A percentile compares a stretch with the other conserved stretches of the same genome.
Evolutionary conservation across 73 alveolate genomes (phyloP).

Genomic region (Breviolum minutum): DNA sequence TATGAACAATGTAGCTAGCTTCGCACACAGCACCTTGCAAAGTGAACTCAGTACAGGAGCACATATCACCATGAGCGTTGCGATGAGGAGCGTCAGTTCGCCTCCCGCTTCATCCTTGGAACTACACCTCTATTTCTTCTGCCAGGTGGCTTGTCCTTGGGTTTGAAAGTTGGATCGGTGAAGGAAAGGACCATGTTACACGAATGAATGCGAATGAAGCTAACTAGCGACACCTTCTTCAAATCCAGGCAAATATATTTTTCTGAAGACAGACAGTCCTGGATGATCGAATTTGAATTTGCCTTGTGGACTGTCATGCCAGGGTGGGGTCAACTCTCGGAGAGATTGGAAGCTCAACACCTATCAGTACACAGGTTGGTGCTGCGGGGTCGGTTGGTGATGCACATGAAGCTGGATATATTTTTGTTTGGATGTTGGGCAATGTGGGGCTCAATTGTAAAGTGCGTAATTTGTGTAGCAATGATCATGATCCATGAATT

Average conservation of each 20-base stretch:
- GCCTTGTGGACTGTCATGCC: too few species aligned
- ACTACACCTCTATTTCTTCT: slow-evolving; percentile 48
- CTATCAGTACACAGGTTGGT: slow-evolving; percentile 43
- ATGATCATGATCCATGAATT: neutral
- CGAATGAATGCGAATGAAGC: neutral
- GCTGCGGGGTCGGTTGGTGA: neutral
- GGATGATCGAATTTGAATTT: too few species aligned
- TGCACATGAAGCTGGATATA: neutral
- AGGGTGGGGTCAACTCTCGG: slow-evolving; percentile 28
- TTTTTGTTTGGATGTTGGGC: too few species aligned
- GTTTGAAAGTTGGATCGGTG: neutral
- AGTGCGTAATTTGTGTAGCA: neutral
- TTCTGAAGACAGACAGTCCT: too few species aligned
- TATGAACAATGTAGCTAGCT: too few species aligned
- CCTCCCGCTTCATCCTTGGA: neutral
- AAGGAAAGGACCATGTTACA: neutral
- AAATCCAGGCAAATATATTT: neutral
- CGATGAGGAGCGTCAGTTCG: neutral
- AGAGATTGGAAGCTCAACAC: slow-evolving; percentile 36
- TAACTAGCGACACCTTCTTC: neutral
- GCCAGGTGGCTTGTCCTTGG: neutral
- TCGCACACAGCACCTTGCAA: too few species aligned
- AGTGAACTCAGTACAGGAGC: too few species aligned
- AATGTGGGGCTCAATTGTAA: too few species aligned
- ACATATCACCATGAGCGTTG: too few species aligned